phyloP scores from a whole-genome alignment of 495 filamentous ascomycete species.

The Hypoxylon lenormandii region DNA sequence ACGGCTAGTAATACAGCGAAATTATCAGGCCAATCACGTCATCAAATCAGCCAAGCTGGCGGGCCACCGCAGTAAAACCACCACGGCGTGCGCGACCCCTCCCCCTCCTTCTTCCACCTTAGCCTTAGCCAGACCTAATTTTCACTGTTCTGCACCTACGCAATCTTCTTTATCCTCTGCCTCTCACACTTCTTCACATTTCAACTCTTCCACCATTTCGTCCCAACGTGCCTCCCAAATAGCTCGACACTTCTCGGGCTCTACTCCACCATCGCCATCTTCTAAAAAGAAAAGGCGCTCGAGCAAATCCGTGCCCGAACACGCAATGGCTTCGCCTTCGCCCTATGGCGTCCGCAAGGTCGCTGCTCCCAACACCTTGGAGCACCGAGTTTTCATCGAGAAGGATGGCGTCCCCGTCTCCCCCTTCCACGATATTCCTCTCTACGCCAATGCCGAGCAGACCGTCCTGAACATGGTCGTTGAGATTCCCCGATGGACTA shows the following conservation, averaged over 20 bases:
- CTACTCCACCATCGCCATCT: slow-evolving; percentile 45
- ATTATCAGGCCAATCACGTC: slow-evolving; percentile 43
- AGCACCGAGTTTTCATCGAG: slow-evolving; percentile 97
- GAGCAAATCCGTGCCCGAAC: slow-evolving; percentile 52
- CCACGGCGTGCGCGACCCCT: slow-evolving; percentile 48
- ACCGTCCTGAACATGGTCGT: slow-evolving; percentile 98
- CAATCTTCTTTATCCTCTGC: slow-evolving; percentile 25
- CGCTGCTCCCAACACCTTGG: slow-evolving; percentile 88
- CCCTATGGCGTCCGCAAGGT: slow-evolving; percentile 82
- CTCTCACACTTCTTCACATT: slow-evolving; percentile 30
- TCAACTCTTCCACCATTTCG: slow-evolving; percentile 59
- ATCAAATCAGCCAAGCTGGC: slow-evolving; percentile 37
- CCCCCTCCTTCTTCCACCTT: slow-evolving; percentile 54
- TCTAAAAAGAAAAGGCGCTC: slow-evolving; percentile 30
- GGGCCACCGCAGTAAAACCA: slow-evolving; percentile 34
- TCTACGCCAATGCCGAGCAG: slow-evolving; percentile 94
- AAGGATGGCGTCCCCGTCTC: slow-evolving; percentile 94
- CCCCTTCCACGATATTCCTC: slow-evolving; percentile 97
- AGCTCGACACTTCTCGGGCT: slow-evolving; percentile 66
- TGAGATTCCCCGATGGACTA: slow-evolving; percentile 99
- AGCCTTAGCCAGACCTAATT: slow-evolving; percentile 42
- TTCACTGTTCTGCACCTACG: slow-evolving; percentile 41
- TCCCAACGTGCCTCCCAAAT: slow-evolving; percentile 66
- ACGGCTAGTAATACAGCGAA: slow-evolving; percentile 37
- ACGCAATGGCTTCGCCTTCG: slow-evolving; percentile 66